Conservation (phyloP, 1,139 yeast genomes). For the Suhomyces ambrosiae region DNA sequence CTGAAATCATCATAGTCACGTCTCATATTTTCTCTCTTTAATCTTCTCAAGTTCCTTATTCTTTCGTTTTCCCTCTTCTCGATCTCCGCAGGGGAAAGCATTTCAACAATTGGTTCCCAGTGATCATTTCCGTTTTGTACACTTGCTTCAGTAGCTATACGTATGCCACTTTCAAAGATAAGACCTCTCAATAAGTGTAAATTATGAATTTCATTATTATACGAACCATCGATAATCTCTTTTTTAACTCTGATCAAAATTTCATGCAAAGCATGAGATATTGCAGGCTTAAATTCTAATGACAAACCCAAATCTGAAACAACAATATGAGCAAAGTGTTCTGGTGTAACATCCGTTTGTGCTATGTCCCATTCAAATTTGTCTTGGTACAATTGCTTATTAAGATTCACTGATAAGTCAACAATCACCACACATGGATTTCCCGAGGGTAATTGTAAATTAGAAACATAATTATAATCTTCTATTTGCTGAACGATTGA, state of each 20-base stretch:
- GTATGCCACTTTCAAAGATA: conserved; percentile 46
- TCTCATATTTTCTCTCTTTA: conserved; percentile 86
- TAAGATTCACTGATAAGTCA: conserved; percentile 79
- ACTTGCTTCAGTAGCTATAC: conserved; percentile 49
- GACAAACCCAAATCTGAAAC: conserved; percentile 84
- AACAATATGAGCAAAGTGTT: conserved; percentile 75
- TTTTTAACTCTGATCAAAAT: conserved; percentile 72
- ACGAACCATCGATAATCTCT: conserved; percentile 82
- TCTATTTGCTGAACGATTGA: conserved; percentile 80
- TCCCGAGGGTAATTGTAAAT: conserved; percentile 65
- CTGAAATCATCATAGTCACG: conserved; percentile 49
- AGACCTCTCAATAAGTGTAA: conserved; percentile 48
- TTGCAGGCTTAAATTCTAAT: conserved; percentile 87
- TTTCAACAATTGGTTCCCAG: conserved; percentile 90
- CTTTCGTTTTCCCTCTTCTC: conserved; percentile 95
- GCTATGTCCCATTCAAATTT: conserved; percentile 92
- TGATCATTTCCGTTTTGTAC: conserved; percentile 57
- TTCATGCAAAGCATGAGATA: conserved; percentile 86
- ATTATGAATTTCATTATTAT: conserved; percentile 49
- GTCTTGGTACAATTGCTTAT: conserved; percentile 85
- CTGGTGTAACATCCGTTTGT: conserved; percentile 72
- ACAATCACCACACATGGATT: conserved; percentile 75
- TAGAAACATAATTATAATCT: conserved; percentile 59
- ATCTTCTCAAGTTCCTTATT: conserved; percentile 85
- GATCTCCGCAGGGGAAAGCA: conserved; percentile 86